Evolutionary conservation across 345 rosid genomes (phyloP), one percentile per base, ranked within the genome.

Genomic region (Boechera stricta): DNA sequence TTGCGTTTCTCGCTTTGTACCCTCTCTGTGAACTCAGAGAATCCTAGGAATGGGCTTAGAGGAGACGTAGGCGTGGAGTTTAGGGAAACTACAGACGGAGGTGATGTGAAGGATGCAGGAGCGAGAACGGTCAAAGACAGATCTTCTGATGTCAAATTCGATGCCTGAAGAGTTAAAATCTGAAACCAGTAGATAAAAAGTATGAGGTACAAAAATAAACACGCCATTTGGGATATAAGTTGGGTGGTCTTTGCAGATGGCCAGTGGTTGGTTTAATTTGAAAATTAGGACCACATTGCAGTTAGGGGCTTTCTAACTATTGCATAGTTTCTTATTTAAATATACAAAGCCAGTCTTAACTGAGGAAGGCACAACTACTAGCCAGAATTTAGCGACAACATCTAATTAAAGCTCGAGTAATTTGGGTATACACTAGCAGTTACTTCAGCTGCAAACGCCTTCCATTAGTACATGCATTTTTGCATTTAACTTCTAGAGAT

Each of bases 131-230:
- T 96, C 86, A 96, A 71, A 39, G 91, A 88, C 39, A 96, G 86
- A 87, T 96, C 98, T 80, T 93, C 86, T 7, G 95, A 77, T 76
- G 97, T 86, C 90, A 96, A 82, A 84, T 96, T 96, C 33, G 99
- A 91, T 53, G 99, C 98, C 85, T 86, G 96, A 59, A 96, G 90
- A 8, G 97, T 89, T 83, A 96, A 82, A 57, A 91, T 92, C 99
- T 96, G 92, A 77, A 63, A 79, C 78, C 58, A 82, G 59, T 77
- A 62, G 68, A 73, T 53, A 80, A 67, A 79, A 65, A 45, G 24
- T 52, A 44, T 75, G 65, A 65, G 70, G 24, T 35, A 35, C 35
- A 70, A 44, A 45, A 21, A 31, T 18, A 68, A 57, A 57, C 28
- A 29, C 31, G 24, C 63, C 49, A 58, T 51, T 58, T 58, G 53